These are phyloP conservation scores for Trichoderma arundinaceum DNA, from an alignment of 2,329 filamentous ascomycete genomes.

Conservation along the genomic window DNA sequence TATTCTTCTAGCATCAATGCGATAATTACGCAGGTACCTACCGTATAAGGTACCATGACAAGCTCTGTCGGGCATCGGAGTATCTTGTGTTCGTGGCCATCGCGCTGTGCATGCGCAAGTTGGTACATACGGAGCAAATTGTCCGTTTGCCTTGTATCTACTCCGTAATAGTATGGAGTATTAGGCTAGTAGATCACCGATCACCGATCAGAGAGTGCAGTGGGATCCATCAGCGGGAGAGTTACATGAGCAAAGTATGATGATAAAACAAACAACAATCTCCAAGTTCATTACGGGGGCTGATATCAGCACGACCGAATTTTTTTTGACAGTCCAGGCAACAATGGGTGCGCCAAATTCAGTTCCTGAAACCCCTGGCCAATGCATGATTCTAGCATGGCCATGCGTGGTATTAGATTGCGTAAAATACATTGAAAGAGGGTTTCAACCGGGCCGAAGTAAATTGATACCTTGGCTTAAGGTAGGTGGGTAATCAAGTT, in stretches of 20 bases:
- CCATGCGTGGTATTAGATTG: conserved; percentile 19
- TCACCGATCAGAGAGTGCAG: background rate
- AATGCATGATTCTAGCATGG: conserved; percentile 37
- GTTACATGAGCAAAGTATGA: conserved; percentile 1
- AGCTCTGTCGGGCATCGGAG: background rate
- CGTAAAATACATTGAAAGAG: background rate
- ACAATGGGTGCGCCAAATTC: conserved; percentile 11
- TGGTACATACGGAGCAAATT: conserved; percentile 16
- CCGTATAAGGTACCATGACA: background rate
- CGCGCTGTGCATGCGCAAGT: background rate
- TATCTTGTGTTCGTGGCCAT: background rate
- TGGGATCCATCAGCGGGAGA: background rate
- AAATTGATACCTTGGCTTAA: background rate
- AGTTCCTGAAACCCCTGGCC: conserved; percentile 20
- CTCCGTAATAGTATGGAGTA: no score
- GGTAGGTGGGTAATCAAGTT: background rate
- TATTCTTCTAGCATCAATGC: conserved; percentile 1
- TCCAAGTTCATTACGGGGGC: no score
- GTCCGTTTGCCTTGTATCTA: conserved; percentile 7
- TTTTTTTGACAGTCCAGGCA: background rate
- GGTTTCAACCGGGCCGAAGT: conserved; percentile 12
- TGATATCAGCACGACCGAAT: no score
- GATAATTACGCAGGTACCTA: background rate
- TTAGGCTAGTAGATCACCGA: background rate
- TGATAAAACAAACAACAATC: background rate